These are phyloP conservation scores for Chaetomiaceae sp. DNA, from an alignment of 2,329 filamentous ascomycete species.

Conservation along the genomic window DNA sequence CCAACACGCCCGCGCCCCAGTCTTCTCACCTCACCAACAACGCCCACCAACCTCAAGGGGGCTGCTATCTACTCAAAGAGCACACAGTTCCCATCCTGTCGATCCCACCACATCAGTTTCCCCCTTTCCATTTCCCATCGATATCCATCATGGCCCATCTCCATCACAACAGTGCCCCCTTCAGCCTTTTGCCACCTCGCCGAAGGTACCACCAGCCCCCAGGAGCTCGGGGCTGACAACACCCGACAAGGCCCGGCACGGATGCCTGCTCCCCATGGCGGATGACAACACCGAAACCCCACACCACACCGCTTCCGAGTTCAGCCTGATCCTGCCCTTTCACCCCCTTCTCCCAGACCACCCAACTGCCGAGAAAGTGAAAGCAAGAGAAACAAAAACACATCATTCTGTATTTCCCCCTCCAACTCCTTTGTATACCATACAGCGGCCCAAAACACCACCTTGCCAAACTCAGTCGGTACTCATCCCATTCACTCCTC, in stretches of 20 bases:
- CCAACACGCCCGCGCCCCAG: slow-evolving; percentile 1
- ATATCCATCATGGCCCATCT: background rate
- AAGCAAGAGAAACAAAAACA: slow-evolving; percentile 1
- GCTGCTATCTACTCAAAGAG: background rate
- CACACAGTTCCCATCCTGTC: background rate
- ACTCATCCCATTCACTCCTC: slow-evolving; percentile 36
- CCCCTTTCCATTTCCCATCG: background rate
- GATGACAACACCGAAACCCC: slow-evolving; percentile 21
- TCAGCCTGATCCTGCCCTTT: slow-evolving; percentile 19
- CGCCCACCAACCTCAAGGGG: background rate
- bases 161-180: background rate
- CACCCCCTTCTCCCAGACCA: background rate
- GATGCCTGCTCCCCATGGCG: slow-evolving; percentile 9
- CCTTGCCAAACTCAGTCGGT: background rate
- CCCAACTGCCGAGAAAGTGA: slow-evolving; percentile 5
- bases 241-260: background rate
- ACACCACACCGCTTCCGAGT: slow-evolving; percentile 22
- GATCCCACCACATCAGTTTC: background rate
- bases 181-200: background rate
- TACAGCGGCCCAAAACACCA: slow-evolving; percentile 7
- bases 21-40: background rate
- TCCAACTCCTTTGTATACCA: slow-evolving; percentile 8
- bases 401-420: slow-evolving; percentile 12
- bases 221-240: background rate
- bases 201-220: background rate